Evolutionary conservation across 129 eudicot genomes (phyloP), one percentile per base, ranked within the genome.

Genomic region (Arctium minus): DNA sequence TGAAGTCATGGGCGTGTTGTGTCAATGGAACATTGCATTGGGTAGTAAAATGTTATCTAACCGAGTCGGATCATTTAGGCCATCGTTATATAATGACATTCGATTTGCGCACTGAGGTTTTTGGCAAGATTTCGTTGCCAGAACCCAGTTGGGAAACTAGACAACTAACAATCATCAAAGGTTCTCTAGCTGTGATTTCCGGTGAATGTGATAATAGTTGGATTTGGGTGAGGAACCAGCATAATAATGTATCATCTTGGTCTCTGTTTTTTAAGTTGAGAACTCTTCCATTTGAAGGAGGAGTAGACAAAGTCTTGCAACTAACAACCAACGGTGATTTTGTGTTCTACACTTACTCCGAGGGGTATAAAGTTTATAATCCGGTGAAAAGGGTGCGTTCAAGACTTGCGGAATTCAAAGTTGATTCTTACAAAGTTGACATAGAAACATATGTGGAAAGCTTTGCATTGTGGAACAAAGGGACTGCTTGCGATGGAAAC

Each of bases 171-270:
- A 31, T 33, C 42, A 33, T 76, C 80, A 15, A 76, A 53, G 80
- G 80, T 48, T 76, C 42, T 53, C 70, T 76, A 32, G 70, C 80
- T 11, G 70, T 76, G 40, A 76, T 76, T 48, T 48, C 70, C 33
- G 1, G 7, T 32, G 5, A 36, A 13, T 9, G 36, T 38, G 42
- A 38, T 38, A 38, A 38, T 38, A 38, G 42, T 38, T 38, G 42
- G 42, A 38, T 38, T 38, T 38, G 42, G 42, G 42, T 38, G 42
- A 38, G 42, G 42, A 38, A 38, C 42, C 4, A 48, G 60, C 1
- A 48, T 12, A 11, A 48, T 48, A 48, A 48, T 38, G 42, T 4
- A 1, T 2, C 42, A 38, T 38, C 42, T 38, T 38, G 42, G 42
- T 38, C 42, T 38, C 6, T 38, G 42, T 38, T 38, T 38, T 38